Evolutionary conservation across 257 asterid species (phyloP).

Genomic region (Nicotiana benthamiana): DNA sequence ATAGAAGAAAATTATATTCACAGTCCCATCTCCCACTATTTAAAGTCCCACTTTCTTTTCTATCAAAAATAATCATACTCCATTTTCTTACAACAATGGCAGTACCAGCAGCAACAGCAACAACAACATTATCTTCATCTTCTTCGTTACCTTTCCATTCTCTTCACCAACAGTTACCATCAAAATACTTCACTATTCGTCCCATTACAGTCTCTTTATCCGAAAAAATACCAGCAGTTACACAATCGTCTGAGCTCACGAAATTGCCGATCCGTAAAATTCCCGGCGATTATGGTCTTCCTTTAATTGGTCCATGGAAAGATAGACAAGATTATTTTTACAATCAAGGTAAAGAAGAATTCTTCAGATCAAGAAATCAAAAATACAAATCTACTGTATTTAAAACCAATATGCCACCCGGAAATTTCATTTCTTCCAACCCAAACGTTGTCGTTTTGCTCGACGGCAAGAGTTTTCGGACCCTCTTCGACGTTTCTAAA

Average conservation of each 20-base stretch:
- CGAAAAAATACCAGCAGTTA: not conserved
- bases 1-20: too few relatives aligned
- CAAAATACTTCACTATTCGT: not conserved
- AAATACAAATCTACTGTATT: constrained; percentile 45
- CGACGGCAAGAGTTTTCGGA: constrained; percentile 20
- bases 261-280: constrained; percentile 24
- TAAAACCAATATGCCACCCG: constrained; percentile 66
- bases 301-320: constrained; percentile 35
- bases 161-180: not conserved
- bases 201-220: not conserved
- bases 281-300: constrained; percentile 47
- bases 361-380: constrained; percentile 30
- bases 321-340: constrained; percentile 48
- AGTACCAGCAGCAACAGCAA: not conserved
- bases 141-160: not conserved
- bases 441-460: constrained; percentile 28
- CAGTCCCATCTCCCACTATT: too few relatives aligned
- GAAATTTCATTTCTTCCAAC: constrained; percentile 38
- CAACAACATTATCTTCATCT: not conserved
- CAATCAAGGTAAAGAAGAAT: constrained; percentile 36
- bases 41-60: too few relatives aligned
- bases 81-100: not conserved
- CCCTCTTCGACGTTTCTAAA: constrained; percentile 23
- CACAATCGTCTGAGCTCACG: not conserved
- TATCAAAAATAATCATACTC: too few relatives aligned